Conservation (phyloP, 1,139 yeast genomes). For the Candida labiduridarum region DNA sequence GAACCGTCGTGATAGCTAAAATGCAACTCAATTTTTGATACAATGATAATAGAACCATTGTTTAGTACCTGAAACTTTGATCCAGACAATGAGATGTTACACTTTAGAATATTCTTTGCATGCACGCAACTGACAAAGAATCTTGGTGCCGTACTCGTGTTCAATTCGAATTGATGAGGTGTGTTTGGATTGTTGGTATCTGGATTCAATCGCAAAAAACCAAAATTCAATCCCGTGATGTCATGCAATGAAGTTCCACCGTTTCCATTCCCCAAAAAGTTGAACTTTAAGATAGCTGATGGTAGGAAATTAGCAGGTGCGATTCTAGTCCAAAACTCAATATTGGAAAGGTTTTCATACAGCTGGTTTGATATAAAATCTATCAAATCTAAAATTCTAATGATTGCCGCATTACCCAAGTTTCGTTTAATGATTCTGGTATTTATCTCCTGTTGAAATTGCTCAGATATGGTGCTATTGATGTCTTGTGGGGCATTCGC, state of each 20-base stretch:
- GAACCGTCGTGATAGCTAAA: constrained; percentile 72
- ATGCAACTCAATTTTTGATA: constrained; percentile 56
- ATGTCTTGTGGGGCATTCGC: constrained; percentile 4
- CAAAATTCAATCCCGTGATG: constrained; percentile 12
- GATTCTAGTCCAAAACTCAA: constrained; percentile 45
- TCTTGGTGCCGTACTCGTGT: constrained; percentile 66
- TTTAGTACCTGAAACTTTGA: constrained; percentile 67
- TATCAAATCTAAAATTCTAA: constrained; percentile 40
- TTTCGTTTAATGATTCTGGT: constrained; percentile 42
- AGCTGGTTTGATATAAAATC: constrained; percentile 42
- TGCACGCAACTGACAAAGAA: constrained; percentile 57
- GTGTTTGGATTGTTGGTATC: constrained; percentile 3
- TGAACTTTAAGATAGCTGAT: constrained; percentile 27
- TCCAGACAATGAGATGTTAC: constrained; percentile 64
- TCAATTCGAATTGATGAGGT: constrained; percentile 62
- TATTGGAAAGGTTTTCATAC: constrained; percentile 27
- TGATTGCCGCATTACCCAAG: constrained; percentile 48
- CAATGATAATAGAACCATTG: constrained; percentile 65
- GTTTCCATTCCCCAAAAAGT: not conserved
- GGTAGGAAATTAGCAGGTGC: constrained; percentile 39
- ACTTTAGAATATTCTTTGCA: constrained; percentile 53
- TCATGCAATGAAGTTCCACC: constrained; percentile 9
- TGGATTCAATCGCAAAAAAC: constrained; percentile 9
- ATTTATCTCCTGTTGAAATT: constrained; percentile 35
- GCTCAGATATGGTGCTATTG: constrained; percentile 6